Evolutionary conservation across 768 basidiomycete genomes (phyloP).

Genomic region (Rhodotorula kratochvilovae): DNA sequence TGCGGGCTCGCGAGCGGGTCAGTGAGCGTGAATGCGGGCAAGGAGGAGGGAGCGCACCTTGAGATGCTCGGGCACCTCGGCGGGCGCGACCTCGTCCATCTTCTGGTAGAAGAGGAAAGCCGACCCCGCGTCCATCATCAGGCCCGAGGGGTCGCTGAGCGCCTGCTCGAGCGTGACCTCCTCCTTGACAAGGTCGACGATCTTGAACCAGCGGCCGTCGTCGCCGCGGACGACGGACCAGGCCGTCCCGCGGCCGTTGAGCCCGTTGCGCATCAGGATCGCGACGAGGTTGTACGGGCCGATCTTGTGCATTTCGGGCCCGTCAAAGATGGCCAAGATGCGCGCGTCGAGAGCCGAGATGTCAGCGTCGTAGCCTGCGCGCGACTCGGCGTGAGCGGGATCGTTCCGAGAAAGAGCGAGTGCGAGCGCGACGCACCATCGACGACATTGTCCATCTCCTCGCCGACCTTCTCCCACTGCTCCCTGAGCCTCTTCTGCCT

Average conservation of each 20-base stretch:
- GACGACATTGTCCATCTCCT: neutral
- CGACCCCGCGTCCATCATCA: conserved; percentile 29
- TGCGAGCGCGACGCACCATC: neutral
- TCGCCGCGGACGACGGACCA: conserved; percentile 12
- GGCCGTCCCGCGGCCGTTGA: conserved; percentile 22
- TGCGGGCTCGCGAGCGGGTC: too few species aligned
- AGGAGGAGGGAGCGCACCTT: neutral
- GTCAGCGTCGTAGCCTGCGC: conserved; percentile 10
- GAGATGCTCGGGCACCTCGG: neutral
- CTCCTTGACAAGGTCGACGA: conserved; percentile 4
- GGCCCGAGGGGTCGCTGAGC: conserved; percentile 26
- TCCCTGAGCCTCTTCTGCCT: conserved; percentile 8
- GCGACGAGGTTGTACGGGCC: conserved; percentile 20
- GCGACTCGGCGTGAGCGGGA: neutral
- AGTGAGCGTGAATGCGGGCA: neutral
- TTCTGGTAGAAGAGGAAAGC: conserved; percentile 28
- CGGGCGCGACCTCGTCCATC: neutral
- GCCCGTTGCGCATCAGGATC: conserved; percentile 22
- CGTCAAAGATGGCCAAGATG: neutral
- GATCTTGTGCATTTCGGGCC: neutral
- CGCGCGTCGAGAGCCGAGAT: neutral
- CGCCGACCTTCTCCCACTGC: conserved; percentile 13
- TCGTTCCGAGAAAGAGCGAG: too few species aligned
- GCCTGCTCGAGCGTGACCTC: conserved; percentile 23
- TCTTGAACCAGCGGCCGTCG: conserved; percentile 23